Evolutionary conservation across 805 yeast species (phyloP), one percentile per base, ranked within the genome.

Genomic region (Wickerhamiella qilinensis): DNA sequence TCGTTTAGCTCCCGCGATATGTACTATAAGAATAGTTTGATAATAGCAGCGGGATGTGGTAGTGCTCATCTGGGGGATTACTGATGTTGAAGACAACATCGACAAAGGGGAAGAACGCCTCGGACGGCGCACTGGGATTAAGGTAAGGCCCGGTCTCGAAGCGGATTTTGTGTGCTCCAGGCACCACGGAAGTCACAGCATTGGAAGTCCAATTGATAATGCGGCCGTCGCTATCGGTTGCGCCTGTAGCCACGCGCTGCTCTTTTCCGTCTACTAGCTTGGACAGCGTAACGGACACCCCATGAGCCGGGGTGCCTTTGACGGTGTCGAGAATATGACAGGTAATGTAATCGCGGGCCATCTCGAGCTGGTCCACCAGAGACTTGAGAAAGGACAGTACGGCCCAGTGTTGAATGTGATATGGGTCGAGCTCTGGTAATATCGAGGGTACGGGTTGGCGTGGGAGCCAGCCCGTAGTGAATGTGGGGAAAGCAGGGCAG

Each of bases 321-420:
- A 80, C 75, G 5, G 95, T 85, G 52, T 86, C 94, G 18, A 86
- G 64, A 8, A 86, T 71, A 56, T 86, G 97, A 60, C 96, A 86
- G 2, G 95, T 85, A 30, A 85, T 71, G 33, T 88, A 88, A 47
- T 59, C 60, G 36, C 57, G 37, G 8, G 56, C 46, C 57, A 56
- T 51, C 11, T 7, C 25, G n/a, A n/a, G n/a, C n/a, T n/a, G n/a
- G n/a, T n/a, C n/a, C n/a, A n/a, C n/a, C n/a, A n/a, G n/a, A n/a
- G n/a, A n/a, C n/a, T n/a, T n/a, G n/a, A n/a, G n/a, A n/a, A n/a
- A n/a, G n/a, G n/a, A n/a, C n/a, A n/a, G n/a, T n/a, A n/a, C n/a
- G n/a, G n/a, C n/a, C n/a, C n/a, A n/a, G n/a, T n/a, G n/a, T n/a
- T n/a, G n/a, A n/a, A n/a, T n/a, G n/a, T n/a, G n/a, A n/a, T n/a